Evolutionary conservation across 2,329 filamentous ascomycete genomes (phyloP).

Genomic region (Trichoderma simmonsii): DNA sequence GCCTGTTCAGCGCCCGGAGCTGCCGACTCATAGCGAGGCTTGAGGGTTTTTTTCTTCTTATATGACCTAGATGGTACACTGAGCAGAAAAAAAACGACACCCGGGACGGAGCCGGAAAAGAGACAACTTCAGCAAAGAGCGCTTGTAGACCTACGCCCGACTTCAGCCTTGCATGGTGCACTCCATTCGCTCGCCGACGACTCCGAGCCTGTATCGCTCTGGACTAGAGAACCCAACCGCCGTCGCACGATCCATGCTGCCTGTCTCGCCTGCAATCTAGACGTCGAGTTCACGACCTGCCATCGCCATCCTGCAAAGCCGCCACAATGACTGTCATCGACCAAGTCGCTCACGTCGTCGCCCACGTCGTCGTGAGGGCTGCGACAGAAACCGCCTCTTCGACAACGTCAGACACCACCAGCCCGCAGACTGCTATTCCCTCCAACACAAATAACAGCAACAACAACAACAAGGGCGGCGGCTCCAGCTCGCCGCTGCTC

Average conservation of each 20-base stretch:
- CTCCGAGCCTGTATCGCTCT: constrained; percentile 5
- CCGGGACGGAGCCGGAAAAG: not conserved
- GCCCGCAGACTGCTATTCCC: constrained; percentile 19
- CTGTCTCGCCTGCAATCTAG: constrained; percentile 3
- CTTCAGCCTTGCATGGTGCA: constrained; percentile 14
- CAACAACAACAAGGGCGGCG: constrained; percentile 22
- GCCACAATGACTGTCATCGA: constrained; percentile 37
- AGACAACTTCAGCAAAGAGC: not conserved
- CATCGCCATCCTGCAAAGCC: not conserved
- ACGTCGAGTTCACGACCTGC: constrained; percentile 7
- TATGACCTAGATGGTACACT: not conserved
- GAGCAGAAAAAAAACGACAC: not conserved
- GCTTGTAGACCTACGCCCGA: not conserved
- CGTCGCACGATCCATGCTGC: constrained; percentile 15
- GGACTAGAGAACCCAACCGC: constrained; percentile 6
- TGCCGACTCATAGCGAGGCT: not conserved
- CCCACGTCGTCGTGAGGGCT: constrained; percentile 36
- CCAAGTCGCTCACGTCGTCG: constrained; percentile 36
- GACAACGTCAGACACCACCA: constrained; percentile 18
- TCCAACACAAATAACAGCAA: constrained; percentile 22
- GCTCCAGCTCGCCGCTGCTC: constrained; percentile 43
- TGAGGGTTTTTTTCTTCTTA: not conserved
- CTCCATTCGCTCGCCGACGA: not conserved
- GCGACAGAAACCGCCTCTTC: constrained; percentile 23
- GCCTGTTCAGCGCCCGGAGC: not conserved